Evolutionary conservation across 371 early-diverging fungal genomes (phyloP).

Genomic region (Mucor lusitanicus): DNA sequence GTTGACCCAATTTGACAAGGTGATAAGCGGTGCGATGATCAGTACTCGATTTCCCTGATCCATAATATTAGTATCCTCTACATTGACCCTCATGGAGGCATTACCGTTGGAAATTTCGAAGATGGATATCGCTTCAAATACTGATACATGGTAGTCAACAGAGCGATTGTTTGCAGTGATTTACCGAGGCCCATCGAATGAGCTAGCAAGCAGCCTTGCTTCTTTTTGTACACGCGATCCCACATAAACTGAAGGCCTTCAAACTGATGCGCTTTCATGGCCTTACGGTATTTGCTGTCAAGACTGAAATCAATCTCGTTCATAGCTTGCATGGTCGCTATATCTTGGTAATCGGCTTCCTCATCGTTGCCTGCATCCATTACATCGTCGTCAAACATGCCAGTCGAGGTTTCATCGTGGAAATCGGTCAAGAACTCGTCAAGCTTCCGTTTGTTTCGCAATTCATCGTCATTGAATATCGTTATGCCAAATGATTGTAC

Average conservation of each 20-base stretch:
- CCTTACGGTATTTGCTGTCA: background rate
- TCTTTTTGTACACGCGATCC: slow-evolving; percentile 68
- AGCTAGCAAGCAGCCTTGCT: slow-evolving; percentile 82
- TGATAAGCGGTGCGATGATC: slow-evolving; percentile 78
- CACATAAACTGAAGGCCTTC: slow-evolving; percentile 84
- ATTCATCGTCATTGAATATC: background rate
- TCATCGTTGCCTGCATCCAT: background rate
- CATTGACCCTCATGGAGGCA: background rate
- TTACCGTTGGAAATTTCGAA: slow-evolving; percentile 44
- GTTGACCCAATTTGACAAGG: slow-evolving; percentile 75
- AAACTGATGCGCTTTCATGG: slow-evolving; percentile 67
- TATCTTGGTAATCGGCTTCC: background rate
- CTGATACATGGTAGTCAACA: slow-evolving; percentile 66
- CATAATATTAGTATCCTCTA: background rate
- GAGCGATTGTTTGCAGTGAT: slow-evolving; percentile 78
- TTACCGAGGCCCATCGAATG: slow-evolving; percentile 90
- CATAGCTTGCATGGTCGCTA: background rate
- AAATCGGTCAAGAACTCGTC: background rate
- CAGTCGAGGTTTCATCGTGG: background rate
- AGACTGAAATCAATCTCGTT: background rate
- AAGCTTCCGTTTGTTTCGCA: background rate
- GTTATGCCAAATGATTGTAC: background rate
- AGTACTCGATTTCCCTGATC: slow-evolving; percentile 64
- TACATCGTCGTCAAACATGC: background rate
- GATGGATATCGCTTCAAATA: slow-evolving; percentile 36